Evolutionary conservation across 331 rosid species (phyloP).

Genomic region (Arachis monticola): DNA sequence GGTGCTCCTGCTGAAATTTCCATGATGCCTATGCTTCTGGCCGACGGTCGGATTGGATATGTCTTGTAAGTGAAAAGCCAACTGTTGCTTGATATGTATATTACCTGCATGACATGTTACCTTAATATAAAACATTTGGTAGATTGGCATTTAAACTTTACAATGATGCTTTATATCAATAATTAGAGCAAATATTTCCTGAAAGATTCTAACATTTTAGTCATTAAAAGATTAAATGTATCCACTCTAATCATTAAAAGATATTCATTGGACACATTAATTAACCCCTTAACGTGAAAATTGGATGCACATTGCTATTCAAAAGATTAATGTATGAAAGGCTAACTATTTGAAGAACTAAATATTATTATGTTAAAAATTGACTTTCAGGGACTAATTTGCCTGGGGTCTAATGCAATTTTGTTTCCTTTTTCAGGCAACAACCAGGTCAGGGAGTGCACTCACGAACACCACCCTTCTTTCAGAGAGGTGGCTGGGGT

Average conservation of each 20-base stretch:
- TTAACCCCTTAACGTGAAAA: too few species aligned
- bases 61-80: slow-evolving; percentile 74
- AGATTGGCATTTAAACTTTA: slow-evolving; percentile 14
- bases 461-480: slow-evolving; percentile 57
- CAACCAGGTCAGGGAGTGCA: slow-evolving; percentile 84
- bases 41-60: slow-evolving; percentile 96
- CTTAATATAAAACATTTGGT: slow-evolving; percentile 11
- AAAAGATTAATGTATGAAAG: too few species aligned
- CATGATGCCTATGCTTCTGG: slow-evolving; percentile 99
- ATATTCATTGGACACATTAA: too few species aligned
- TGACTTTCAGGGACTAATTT: too few species aligned
- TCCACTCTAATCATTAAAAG: too few species aligned
- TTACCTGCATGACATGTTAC: slow-evolving; percentile 17
- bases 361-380: too few species aligned
- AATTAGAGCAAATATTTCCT: too few species aligned
- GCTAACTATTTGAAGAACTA: too few species aligned
- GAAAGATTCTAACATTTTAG: too few species aligned
- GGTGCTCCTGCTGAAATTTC: slow-evolving; percentile 91
- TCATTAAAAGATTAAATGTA: too few species aligned
- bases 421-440: slow-evolving; percentile 67
- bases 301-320: too few species aligned
- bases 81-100: slow-evolving; percentile 9
- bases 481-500: slow-evolving; percentile 64
- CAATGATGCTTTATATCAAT: neutral
- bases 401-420: neutral